A percentile compares a stretch with the other conserved stretches of the same genome.
Evolutionary conservation across 345 rosid species (phyloP).

Genomic region (Excoecaria agallocha): DNA sequence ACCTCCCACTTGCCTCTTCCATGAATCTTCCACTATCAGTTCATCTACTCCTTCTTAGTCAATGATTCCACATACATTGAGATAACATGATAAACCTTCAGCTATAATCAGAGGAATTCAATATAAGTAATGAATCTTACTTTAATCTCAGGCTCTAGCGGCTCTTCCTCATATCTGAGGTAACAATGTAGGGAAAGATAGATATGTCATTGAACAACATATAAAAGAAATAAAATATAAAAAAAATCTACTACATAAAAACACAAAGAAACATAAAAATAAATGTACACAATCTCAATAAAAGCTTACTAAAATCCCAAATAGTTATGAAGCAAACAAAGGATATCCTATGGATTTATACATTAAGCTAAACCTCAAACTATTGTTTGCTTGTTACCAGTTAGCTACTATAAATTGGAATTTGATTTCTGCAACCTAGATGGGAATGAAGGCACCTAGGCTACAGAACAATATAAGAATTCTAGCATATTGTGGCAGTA

Average conservation of each 20-base stretch:
- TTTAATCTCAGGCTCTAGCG: conserved; percentile 78
- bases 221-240: background rate
- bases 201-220: background rate
- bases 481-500: background rate
- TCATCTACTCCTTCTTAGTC: conserved; percentile 87
- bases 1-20: conserved; percentile 97
- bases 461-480: no score
- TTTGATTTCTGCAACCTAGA: no score
- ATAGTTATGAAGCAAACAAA: no score
- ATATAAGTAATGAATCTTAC: conserved; percentile 31
- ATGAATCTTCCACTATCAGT: conserved; percentile 83
- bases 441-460: no score
- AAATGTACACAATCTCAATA: no score
- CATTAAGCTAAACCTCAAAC: background rate
- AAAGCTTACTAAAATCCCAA: no score
- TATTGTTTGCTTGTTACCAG: background rate
- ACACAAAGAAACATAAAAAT: background rate
- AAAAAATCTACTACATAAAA: background rate
- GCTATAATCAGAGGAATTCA: background rate
- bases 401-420: background rate
- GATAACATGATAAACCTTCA: background rate
- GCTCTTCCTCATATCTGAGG: conserved; percentile 80
- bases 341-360: background rate
- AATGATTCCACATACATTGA: conserved; percentile 15
- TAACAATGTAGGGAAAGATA: background rate